Evolutionary conservation across 257 asterid species (phyloP).

Genomic region (Nicotiana paniculata): DNA sequence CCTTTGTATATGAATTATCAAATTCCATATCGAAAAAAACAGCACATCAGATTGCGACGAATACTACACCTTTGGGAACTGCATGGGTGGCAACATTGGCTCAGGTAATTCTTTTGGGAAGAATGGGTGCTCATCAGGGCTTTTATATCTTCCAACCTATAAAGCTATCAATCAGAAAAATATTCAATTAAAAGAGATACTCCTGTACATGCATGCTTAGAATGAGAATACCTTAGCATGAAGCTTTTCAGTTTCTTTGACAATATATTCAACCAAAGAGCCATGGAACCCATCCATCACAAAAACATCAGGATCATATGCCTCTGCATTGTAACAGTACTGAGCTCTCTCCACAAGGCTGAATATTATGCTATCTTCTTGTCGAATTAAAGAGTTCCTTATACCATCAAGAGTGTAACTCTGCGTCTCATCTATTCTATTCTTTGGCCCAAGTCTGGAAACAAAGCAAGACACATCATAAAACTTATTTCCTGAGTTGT

Average conservation of each 20-base stretch:
- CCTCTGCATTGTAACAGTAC: slow-evolving; percentile 57
- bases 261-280: slow-evolving; percentile 78
- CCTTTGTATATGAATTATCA: background rate
- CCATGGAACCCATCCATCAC: slow-evolving; percentile 66
- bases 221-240: slow-evolving; percentile 56
- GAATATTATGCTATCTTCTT: slow-evolving; percentile 92
- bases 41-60: background rate
- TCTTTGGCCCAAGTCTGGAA: slow-evolving; percentile 44
- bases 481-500: slow-evolving; percentile 9
- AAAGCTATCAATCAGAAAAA: slow-evolving; percentile 2
- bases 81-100: slow-evolving; percentile 73
- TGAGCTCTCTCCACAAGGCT: slow-evolving; percentile 91
- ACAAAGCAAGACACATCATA: background rate
- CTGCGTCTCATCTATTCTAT: slow-evolving; percentile 69
- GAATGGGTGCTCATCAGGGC: slow-evolving; percentile 97
- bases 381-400: slow-evolving; percentile 71
- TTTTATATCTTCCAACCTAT: slow-evolving; percentile 83
- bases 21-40: background rate
- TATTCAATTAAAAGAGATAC: background rate
- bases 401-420: slow-evolving; percentile 86
- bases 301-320: slow-evolving; percentile 66
- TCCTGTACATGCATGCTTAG: background rate
- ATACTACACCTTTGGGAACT: slow-evolving; percentile 66
- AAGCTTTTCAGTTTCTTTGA: slow-evolving; percentile 91
- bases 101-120: slow-evolving; percentile 61